Evolutionary conservation across 371 early-diverging fungal species (phyloP).

Genomic region (Syncephalastrum sp.): DNA sequence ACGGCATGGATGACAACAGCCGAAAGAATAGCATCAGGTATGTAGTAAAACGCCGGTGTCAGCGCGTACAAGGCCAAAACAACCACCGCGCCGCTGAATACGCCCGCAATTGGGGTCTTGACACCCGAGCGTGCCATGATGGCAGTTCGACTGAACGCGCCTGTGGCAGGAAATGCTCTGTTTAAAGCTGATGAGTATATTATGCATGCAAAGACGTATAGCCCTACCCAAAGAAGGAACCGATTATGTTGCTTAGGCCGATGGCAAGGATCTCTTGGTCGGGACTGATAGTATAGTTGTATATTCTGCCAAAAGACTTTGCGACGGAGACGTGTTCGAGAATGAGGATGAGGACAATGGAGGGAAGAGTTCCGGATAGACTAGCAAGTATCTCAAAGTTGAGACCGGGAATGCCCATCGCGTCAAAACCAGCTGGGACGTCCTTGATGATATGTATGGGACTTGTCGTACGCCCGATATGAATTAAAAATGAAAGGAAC

Average conservation of each 20-base stretch:
- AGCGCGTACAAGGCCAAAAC: constrained; percentile 76
- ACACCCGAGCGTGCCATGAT: constrained; percentile 80
- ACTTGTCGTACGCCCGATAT: constrained; percentile 12
- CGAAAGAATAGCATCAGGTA: constrained; percentile 76
- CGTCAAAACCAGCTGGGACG: constrained; percentile 65
- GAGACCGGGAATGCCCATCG: constrained; percentile 47
- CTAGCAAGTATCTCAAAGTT: constrained; percentile 33
- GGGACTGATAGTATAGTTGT: constrained; percentile 47
- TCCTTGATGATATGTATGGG: constrained; percentile 52
- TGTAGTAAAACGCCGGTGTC: constrained; percentile 83
- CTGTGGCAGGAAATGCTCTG: constrained; percentile 82
- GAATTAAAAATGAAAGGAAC: constrained; percentile 27
- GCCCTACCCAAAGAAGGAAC: constrained; percentile 72
- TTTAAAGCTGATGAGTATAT: background rate
- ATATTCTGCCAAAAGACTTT: constrained; percentile 77
- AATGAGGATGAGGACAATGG: constrained; percentile 63
- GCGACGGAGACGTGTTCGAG: constrained; percentile 79
- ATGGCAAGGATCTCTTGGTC: constrained; percentile 87
- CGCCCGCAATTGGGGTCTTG: constrained; percentile 77
- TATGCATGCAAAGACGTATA: background rate
- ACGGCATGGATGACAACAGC: constrained; percentile 82
- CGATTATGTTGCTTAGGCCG: constrained; percentile 76
- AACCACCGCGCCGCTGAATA: constrained; percentile 74
- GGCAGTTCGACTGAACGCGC: constrained; percentile 87
- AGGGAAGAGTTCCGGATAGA: constrained; percentile 47